Base-by-base conservation (phyloP, 2,329 filamentous ascomycete genomes). In the Diaporthe batatas region DNA sequence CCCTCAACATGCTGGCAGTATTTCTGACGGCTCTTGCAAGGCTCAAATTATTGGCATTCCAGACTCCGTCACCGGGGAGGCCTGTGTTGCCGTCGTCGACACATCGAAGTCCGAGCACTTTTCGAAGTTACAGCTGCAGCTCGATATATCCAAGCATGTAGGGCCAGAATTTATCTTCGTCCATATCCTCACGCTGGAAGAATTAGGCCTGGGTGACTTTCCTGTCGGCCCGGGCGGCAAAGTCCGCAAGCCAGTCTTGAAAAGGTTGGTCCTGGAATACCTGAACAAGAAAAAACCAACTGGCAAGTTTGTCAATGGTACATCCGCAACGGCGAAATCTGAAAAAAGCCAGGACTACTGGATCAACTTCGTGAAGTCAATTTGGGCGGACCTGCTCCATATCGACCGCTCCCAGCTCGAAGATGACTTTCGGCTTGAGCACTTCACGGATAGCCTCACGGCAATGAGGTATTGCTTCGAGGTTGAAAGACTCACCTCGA, bases 381-480 rank as follows among this genome's bases (percentile, higher is more conserved):
- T 65, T 21, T 65, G 62, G 62, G 62, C 62, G 3, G 29, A 51
- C 6, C 44, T 65, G 0, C 44, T 65, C 11, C 62, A 65, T 12
- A 51, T 65, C 8, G 62, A 51, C 7, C 16, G 44, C 0, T 51
- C 62, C 5, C 14, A 51, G 14, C 34, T 65, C 32, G 23, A 21
- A 10, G 62, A 23, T 1, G 44, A 65, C 1, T 65, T 65, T 10
- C 44, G 62, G 6, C 44, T 65, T 8, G 62, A 65, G 29, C 62
- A 65, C 14, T 65, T 65, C 44, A 65, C 62, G 3, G 62, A 65
- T 29, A 65, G 62, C n/a, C 62, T 65, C 14, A 65, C 62, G 6
- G 21, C 62, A 18, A 51, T 65, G 62, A 65, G 62, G 36, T 65
- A 65, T 10, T 65, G 62, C 32, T 65, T 65, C 14, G 62, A 65